Evolutionary conservation across 441 rosid genomes (phyloP).

Genomic region (Populus trichocarpa): DNA sequence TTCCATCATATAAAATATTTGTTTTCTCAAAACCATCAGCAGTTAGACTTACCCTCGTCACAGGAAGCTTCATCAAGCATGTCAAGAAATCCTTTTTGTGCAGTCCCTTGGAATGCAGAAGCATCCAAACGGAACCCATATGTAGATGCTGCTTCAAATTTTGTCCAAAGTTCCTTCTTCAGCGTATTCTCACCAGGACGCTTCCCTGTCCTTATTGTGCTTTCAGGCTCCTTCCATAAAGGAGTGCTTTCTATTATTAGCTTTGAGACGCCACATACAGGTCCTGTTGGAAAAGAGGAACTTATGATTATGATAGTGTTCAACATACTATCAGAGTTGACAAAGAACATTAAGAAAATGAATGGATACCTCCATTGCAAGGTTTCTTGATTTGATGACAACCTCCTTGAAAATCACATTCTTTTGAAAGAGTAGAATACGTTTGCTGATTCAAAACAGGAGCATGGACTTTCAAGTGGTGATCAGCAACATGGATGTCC

Average conservation of each 20-base stretch:
- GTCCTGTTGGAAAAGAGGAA: constrained; percentile 25
- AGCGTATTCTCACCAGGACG: constrained; percentile 82
- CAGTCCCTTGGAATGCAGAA: constrained; percentile 29
- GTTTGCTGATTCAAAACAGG: constrained; percentile 25
- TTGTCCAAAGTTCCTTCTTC: constrained; percentile 94
- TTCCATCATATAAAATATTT: neutral
- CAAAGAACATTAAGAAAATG: neutral
- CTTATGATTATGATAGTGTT: neutral
- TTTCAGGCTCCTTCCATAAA: constrained; percentile 52
- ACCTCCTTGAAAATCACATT: constrained; percentile 12
- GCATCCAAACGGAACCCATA: constrained; percentile 27
- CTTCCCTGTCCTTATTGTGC: constrained; percentile 46
- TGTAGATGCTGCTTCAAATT: constrained; percentile 78
- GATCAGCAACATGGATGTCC: constrained; percentile 20
- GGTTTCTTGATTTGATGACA: constrained; percentile 21
- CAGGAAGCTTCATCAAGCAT: constrained; percentile 81
- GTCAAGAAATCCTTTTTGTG: constrained; percentile 74
- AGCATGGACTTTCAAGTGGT: constrained; percentile 18
- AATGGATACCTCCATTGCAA: constrained; percentile 21
- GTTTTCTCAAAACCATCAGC: constrained; percentile 29
- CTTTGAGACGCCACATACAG: constrained; percentile 14
- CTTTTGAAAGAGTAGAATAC: constrained; percentile 16
- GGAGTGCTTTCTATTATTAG: constrained; percentile 55
- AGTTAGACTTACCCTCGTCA: constrained; percentile 26
- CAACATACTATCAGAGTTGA: constrained; percentile 3